Conservation (phyloP, 2,329 filamentous ascomycete species). For the Colletotrichum sp. region DNA sequence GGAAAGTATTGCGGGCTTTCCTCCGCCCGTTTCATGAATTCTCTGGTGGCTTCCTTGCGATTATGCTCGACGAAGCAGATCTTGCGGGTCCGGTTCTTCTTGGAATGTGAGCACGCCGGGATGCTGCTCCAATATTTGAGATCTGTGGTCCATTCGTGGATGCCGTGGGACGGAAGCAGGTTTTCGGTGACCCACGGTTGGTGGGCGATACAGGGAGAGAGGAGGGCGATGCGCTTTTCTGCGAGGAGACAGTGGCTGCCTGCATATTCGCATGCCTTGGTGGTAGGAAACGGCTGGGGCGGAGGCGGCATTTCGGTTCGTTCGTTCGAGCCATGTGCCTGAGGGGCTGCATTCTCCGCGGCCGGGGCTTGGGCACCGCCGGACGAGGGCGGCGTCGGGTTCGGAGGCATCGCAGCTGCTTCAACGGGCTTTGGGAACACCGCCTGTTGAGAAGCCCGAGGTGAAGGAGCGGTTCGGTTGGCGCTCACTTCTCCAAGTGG, state of each 20-base stretch:
- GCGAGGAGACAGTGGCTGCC: constrained; percentile 41
- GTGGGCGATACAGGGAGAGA: constrained; percentile 45
- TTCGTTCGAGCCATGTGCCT: not conserved
- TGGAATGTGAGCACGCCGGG: not conserved
- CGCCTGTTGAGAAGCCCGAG: not conserved
- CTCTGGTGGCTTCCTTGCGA: constrained; percentile 29
- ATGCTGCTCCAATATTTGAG: constrained; percentile 36
- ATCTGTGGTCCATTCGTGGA: constrained; percentile 36
- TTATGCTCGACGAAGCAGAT: constrained; percentile 42
- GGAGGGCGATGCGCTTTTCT: constrained; percentile 37
- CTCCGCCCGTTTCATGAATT: constrained; percentile 38
- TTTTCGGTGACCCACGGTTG: constrained; percentile 39
- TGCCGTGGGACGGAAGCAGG: constrained; percentile 47
- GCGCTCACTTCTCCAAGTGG: constrained; percentile 27
- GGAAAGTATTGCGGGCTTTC: constrained; percentile 28
- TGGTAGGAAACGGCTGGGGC: not conserved
- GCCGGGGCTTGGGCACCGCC: not conserved
- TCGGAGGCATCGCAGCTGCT: not conserved
- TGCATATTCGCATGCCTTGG: constrained; percentile 24
- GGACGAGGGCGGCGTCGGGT: not conserved
- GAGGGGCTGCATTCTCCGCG: not conserved
- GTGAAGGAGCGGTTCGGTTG: constrained; percentile 12
- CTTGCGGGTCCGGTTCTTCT: not conserved
- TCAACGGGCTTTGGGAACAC: not conserved
- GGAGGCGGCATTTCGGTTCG: not conserved